Evolutionary conservation across 1,284 basidiomycete genomes (phyloP).

Genomic region (Inonotus hispidus): DNA sequence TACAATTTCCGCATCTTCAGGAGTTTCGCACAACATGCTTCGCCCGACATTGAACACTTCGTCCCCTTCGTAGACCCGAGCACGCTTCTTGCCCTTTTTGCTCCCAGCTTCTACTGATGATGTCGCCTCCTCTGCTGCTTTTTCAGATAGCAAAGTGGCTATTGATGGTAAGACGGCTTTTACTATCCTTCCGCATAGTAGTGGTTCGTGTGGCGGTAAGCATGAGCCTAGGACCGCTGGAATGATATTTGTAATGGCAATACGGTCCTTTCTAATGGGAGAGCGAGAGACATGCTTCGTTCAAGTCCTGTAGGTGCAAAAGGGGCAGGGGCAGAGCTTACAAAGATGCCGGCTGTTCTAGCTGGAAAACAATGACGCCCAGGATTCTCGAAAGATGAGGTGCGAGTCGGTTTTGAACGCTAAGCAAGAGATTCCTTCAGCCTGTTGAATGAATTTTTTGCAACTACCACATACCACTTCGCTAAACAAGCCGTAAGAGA

Average conservation of each 20-base stretch:
- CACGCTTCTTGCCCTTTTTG: constrained; percentile 71
- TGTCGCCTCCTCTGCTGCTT: constrained; percentile 27
- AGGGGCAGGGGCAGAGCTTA: constrained; percentile 34
- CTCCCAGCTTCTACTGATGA: constrained; percentile 29
- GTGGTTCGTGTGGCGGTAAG: constrained; percentile 42
- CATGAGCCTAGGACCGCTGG: constrained; percentile 40
- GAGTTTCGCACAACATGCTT: constrained; percentile 42
- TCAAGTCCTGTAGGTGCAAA: too few species aligned
- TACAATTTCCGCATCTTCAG: constrained; percentile 48
- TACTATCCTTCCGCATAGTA: constrained; percentile 48
- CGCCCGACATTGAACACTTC: constrained; percentile 61
- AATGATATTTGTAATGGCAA: constrained; percentile 41
- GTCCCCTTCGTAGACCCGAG: constrained; percentile 72
- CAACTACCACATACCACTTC: constrained; percentile 36
- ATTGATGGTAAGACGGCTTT: constrained; percentile 50
- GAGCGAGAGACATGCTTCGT: neutral
- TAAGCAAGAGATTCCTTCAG: constrained; percentile 26
- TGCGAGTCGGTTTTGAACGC: constrained; percentile 45
- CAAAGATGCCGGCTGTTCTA: constrained; percentile 51
- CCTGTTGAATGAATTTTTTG: neutral
- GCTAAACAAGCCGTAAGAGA: constrained; percentile 43
- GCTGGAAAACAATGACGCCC: constrained; percentile 47
- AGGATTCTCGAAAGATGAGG: constrained; percentile 47
- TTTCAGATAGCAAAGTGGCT: constrained; percentile 41
- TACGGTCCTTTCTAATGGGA: constrained; percentile 36